Conservation (phyloP, 176 grass and related monocot genomes). For the Carex littledalei region DNA sequence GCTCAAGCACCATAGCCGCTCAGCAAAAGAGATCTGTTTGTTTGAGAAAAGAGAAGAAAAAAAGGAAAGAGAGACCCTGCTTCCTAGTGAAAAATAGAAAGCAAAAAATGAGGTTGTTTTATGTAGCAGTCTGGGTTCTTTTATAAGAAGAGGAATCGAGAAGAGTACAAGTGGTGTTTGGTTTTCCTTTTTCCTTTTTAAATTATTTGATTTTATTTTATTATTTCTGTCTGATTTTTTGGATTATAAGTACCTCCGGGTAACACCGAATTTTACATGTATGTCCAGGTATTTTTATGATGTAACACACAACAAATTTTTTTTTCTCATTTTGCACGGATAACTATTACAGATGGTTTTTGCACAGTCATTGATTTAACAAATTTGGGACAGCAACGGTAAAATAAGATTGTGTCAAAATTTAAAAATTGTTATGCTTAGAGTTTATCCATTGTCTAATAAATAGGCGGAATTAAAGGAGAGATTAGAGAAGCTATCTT, state of each 20-base stretch:
- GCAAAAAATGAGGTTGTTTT: background rate
- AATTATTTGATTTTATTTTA: background rate
- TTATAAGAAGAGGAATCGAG: constrained; percentile 10
- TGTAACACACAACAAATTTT: background rate
- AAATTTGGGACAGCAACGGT: background rate
- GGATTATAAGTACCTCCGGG: background rate
- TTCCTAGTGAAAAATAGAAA: background rate
- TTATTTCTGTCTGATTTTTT: background rate
- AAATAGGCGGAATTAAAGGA: background rate
- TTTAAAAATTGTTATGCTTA: background rate
- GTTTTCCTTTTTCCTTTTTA: background rate
- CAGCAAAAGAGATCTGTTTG: background rate
- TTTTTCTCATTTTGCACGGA: background rate
- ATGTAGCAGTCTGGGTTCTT: background rate
- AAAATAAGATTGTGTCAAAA: background rate
- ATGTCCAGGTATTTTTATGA: background rate
- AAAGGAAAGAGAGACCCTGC: background rate
- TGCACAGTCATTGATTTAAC: background rate
- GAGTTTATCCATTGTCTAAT: background rate
- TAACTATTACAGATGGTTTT: background rate
- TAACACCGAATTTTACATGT: background rate
- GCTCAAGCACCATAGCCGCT: constrained; percentile 4
- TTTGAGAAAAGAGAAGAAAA: background rate
- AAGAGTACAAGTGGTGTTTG: constrained; percentile 18
- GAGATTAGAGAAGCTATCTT: background rate